Base-by-base conservation (phyloP, 345 rosid species). In the Acer negundo region DNA sequence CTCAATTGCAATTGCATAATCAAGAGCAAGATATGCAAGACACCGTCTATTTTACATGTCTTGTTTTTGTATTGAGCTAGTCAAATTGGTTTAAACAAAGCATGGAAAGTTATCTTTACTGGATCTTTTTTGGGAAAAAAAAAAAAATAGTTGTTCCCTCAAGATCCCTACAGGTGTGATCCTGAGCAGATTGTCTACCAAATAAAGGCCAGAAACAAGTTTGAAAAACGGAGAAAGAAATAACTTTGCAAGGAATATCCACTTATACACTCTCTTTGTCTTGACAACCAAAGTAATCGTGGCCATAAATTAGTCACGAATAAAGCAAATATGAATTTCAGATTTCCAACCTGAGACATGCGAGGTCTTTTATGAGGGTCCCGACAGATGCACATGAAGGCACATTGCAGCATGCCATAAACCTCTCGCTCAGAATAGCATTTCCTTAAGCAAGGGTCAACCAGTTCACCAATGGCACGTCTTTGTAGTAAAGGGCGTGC, bases 401-500 rank as follows among this genome's bases (percentile, higher is more conserved):
- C 98, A 80, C 97, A 93, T 46, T 88, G 84, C 61, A 95, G 88
- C 99, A 96, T 96, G 75, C 90, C 82, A 68, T 78, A 85, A 65
- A 92, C 89, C 84, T 96, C 97, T 78, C 79, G 84, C 75, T 92
- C 97, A 4, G 83, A 81, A 72, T 85, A 91, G 78, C 82, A 78
- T 78, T 86, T 82, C 67, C 85, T 82, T 76, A 96, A 80, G 62
- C 83, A 84, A 2, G 98, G 98, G 77, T 96, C 99, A 68, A 90
- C 81, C 81, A 96, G 89, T 79, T 96, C 98, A 11, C 74, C 75
- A 22, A 94, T 85, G 23, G 94, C 92, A 49, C 77, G 83, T 81
- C 84, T 91, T 84, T 88, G 90, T 74, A 96, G 87, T 76, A 96
- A 82, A 23, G 99, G 99, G 22, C 99, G 91, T 64, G 99, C 98